phyloP scores from a whole-genome alignment of 345 rosid species.

The Aquilaria yunnanensis region DNA sequence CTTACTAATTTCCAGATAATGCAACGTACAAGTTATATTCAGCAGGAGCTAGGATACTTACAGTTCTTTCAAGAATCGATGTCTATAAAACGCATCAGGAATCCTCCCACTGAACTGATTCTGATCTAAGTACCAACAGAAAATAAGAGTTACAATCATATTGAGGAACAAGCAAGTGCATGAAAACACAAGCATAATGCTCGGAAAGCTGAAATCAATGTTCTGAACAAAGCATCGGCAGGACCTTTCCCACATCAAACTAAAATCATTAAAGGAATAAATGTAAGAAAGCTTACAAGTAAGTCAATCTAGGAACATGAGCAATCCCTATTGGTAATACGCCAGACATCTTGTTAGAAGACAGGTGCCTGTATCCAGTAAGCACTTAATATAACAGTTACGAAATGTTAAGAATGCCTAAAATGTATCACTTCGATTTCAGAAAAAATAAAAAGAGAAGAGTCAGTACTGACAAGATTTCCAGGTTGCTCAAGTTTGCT shows the following conservation, averaged over 20 bases:
- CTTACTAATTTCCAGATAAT: neutral
- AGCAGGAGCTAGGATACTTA: constrained; percentile 24
- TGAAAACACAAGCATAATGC: neutral
- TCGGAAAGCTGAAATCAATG: neutral
- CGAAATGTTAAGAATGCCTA: constrained; percentile 2
- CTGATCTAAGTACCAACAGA: constrained; percentile 69
- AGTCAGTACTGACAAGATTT: constrained; percentile 52
- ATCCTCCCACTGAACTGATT: constrained; percentile 69
- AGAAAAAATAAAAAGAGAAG: constrained; percentile 1
- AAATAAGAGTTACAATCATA: constrained; percentile 1
- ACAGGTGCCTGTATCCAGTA: constrained; percentile 42
- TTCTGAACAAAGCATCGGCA: neutral
- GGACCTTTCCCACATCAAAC: neutral
- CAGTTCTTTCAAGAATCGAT: constrained; percentile 68
- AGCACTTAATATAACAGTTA: neutral
- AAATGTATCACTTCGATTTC: neutral
- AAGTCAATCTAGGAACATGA: constrained; percentile 46
- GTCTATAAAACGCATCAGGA: constrained; percentile 61
- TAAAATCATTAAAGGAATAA: neutral
- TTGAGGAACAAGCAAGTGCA: neutral
- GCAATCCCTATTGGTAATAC: constrained; percentile 55
- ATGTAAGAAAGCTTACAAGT: constrained; percentile 43
- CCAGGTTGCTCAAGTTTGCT: constrained; percentile 61
- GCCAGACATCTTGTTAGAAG: constrained; percentile 65
- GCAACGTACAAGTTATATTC: neutral